Base-by-base conservation (phyloP, 2,329 filamentous ascomycete species). In the Pezicula neosporulosa region DNA sequence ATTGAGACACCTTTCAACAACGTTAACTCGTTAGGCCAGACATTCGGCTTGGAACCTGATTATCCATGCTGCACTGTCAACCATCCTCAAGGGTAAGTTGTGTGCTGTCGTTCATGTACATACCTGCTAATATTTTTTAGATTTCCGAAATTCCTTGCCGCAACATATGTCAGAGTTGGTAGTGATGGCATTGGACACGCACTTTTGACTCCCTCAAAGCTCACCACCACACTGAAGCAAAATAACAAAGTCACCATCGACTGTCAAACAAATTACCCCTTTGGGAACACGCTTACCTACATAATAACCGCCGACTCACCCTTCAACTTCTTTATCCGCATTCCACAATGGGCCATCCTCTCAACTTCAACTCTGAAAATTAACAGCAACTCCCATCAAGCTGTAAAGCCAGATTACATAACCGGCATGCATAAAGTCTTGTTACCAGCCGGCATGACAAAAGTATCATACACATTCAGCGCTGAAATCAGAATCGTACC, bases 21-120 rank as follows among this genome's bases (percentile, higher is more conserved):
- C 48, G 48, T 50, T 10, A 44, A 44, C 27, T 44, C 42, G 12
- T 27, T 44, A 16, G 42, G 42, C 13, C 42, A 44, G 27, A 0
- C 78, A 72, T 56, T 47, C 58, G 78, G 77, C 1, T 65, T 81
- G 13, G 77, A 80, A 50, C 75, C 76, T 2, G 71, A 42, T 21
- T 49, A 68, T 43, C 74, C 75, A 1, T 83, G 79, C 63, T 83
- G 80, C 57, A 80, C 78, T 1, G 80, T 83, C 52, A 83, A 83
- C 51, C 77, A 82, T 56, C 75, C 73, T 1, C 78, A 82, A 57
- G 80, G 50, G 41, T 52, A 47, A 13, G 21, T 12, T 2, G 12
- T 8, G 16, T 15, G 33, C 0, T 30, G 19, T 16, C 10, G 28
- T 16, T 12, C 10, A 15, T 24, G 24, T 6, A 24, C n/a, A 15